Evolutionary conservation across 2,329 filamentous ascomycete genomes (phyloP).

Genomic region (Bertia moriformis): DNA sequence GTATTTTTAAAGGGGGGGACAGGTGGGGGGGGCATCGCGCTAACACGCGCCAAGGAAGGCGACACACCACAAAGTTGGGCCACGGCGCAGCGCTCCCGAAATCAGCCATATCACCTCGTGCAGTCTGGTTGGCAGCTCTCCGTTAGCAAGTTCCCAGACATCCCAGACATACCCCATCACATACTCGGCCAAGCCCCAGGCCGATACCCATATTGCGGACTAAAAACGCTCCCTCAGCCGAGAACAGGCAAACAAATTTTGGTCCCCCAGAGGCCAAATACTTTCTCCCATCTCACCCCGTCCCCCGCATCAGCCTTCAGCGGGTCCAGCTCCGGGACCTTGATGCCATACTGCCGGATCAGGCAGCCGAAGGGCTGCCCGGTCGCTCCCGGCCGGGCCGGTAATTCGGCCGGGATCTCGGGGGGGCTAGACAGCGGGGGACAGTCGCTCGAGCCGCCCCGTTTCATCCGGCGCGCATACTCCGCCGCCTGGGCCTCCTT

Average conservation of each 20-base stretch:
- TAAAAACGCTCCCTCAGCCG: conserved; percentile 19
- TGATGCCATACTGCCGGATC: conserved; percentile 56
- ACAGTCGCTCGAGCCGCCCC: conserved; percentile 2
- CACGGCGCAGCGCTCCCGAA: too few relatives aligned
- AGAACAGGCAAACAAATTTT: conserved; percentile 31
- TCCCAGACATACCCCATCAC: too few relatives aligned
- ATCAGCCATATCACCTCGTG: too few relatives aligned
- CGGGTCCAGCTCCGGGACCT: conserved; percentile 21
- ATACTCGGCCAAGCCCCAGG: too few relatives aligned
- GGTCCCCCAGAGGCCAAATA: conserved; percentile 52
- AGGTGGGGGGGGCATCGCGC: too few relatives aligned
- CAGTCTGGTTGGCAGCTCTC: too few relatives aligned
- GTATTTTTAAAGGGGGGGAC: too few relatives aligned
- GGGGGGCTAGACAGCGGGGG: conserved; percentile 1
- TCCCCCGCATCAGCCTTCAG: conserved; percentile 26
- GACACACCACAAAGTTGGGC: too few relatives aligned
- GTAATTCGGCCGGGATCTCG: conserved; percentile 6
- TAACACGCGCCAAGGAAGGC: too few relatives aligned
- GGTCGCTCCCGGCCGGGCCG: conserved; percentile 14
- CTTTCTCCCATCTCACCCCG: conserved; percentile 39
- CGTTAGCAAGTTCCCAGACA: too few relatives aligned
- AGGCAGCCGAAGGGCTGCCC: conserved; percentile 57
- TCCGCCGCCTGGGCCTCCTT: too few relatives aligned
- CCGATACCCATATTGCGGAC: conserved; percentile 21
- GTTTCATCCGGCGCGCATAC: conserved; percentile 5